Evolutionary conservation across 139 green algal genomes (phyloP).

Genomic region (Haematococcus sp.): DNA sequence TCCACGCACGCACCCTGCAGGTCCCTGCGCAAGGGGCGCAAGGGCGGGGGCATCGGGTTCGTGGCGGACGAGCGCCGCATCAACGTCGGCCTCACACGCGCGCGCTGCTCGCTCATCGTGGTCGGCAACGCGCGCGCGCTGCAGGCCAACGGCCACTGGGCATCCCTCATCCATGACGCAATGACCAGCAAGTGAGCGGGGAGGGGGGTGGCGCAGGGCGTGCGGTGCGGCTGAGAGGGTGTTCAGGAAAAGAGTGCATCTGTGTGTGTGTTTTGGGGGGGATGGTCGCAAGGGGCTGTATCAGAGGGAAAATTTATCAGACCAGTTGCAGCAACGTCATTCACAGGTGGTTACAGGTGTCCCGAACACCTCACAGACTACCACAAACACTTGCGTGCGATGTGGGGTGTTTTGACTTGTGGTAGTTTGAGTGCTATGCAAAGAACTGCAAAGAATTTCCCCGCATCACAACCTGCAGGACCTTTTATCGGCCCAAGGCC

Average conservation of each 20-base stretch:
- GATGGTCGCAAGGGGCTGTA: not conserved
- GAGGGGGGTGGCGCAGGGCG: constrained; percentile 7
- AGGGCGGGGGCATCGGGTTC: constrained; percentile 66
- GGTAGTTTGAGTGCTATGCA: too few species aligned
- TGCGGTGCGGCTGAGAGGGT: not conserved
- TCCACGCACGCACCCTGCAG: too few species aligned
- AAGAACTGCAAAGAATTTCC: not conserved
- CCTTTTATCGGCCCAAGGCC: constrained; percentile 14
- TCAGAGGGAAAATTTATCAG: not conserved
- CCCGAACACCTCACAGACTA: too few species aligned
- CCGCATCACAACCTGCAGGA: not conserved
- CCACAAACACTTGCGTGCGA: too few species aligned
- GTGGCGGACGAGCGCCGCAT: constrained; percentile 86
- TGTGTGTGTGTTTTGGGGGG: not conserved
- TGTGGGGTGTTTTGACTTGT: too few species aligned
- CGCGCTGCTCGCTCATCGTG: constrained; percentile 76
- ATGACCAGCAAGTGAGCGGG: constrained; percentile 20
- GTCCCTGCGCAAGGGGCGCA: constrained; percentile 8
- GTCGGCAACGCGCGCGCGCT: constrained; percentile 69
- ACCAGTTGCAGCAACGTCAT: not conserved
- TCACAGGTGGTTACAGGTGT: constrained; percentile 1
- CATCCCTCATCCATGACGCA: constrained; percentile 33
- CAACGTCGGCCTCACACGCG: constrained; percentile 89
- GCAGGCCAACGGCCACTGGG: constrained; percentile 36
- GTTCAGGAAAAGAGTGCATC: not conserved